Evolutionary conservation across 2,329 filamentous ascomycete species (phyloP).

Genomic region (Colletotrichum karsti): DNA sequence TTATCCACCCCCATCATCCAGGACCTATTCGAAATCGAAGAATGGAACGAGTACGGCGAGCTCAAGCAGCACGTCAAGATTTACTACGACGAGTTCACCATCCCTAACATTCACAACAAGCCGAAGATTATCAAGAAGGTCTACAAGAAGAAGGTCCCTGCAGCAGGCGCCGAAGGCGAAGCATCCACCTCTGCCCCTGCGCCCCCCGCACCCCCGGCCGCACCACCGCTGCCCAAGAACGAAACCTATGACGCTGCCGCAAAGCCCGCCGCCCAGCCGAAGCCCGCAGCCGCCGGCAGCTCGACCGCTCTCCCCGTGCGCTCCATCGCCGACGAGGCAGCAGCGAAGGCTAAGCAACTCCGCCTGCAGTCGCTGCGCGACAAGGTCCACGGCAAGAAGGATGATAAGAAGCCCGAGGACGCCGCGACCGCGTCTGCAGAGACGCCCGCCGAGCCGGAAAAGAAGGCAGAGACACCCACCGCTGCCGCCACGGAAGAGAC

Average conservation of each 20-base stretch:
- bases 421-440: not conserved
- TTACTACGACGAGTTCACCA: slow-evolving; percentile 69
- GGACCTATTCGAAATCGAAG: slow-evolving; percentile 94
- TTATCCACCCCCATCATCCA: slow-evolving; percentile 48
- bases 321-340: slow-evolving; percentile 71
- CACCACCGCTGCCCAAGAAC: slow-evolving; percentile 38
- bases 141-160: slow-evolving; percentile 15
- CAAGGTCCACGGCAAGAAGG: slow-evolving; percentile 61
- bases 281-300: slow-evolving; percentile 28
- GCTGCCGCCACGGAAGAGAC: slow-evolving; percentile 9
- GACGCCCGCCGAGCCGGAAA: slow-evolving; percentile 9
- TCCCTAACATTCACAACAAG: slow-evolving; percentile 62
- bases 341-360: slow-evolving; percentile 69
- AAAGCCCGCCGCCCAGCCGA: slow-evolving; percentile 35
- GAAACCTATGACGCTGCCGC: slow-evolving; percentile 4
- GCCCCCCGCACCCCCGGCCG: slow-evolving; percentile 39
- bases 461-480: slow-evolving; percentile 2
- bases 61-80: slow-evolving; percentile 85
- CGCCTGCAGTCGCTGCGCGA: slow-evolving; percentile 61
- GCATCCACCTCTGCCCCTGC: slow-evolving; percentile 28
- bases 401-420: slow-evolving; percentile 30
- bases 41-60: slow-evolving; percentile 99
- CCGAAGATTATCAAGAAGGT: slow-evolving; percentile 40
- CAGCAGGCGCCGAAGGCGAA: not conserved
- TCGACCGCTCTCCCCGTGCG: slow-evolving; percentile 53